Evolutionary conservation across 1,139 yeast species (phyloP), one percentile per base, ranked within the genome.

Genomic region (Saccharomyces hybrid): DNA sequence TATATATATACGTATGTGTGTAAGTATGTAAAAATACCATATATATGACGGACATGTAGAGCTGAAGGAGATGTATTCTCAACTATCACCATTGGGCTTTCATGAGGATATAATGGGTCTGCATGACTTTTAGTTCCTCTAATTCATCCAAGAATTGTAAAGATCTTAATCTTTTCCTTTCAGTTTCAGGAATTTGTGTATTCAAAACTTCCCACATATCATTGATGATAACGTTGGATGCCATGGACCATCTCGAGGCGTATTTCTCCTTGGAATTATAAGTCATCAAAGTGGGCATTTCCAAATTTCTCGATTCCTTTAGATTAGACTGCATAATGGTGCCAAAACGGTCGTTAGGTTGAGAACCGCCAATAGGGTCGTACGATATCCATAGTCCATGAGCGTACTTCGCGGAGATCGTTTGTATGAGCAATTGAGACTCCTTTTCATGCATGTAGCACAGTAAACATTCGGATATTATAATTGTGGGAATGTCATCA

Each of bases 91-190:
- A 70, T 49, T 57, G 52, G 3, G 70, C 73, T 27, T 66, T 71
- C 2, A 76, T 73, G 19, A 87, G 69, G 57, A 95, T 84, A 65
- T 93, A 93, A 70, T 93, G 99, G 48, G 79, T 77, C 58, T 88
- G 79, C 55, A 93, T 75, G 47, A 93, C 73, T 60, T 76, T 75
- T 63, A 93, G 76, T 66, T 93, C 99, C 71, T 93, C 99, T 13
- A 89, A 73, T 68, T 93, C 99, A 70, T 93, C 99, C 44, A 93
- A 74, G 61, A 90, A 75, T 67, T 93, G 98, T 51, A 91, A 74
- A 31, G 73, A 67, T 54, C 81, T 78, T 1, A 90, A 76, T 38
- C 95, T 71, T 16, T 62, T 62, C 50, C 74, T 68, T 50, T 87
- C 95, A 0, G 65, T 66, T 0, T 55, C 59, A 3, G 70, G 59